phyloP scores from a whole-genome alignment of 345 rosid genomes.

The Heritiera littoralis region DNA sequence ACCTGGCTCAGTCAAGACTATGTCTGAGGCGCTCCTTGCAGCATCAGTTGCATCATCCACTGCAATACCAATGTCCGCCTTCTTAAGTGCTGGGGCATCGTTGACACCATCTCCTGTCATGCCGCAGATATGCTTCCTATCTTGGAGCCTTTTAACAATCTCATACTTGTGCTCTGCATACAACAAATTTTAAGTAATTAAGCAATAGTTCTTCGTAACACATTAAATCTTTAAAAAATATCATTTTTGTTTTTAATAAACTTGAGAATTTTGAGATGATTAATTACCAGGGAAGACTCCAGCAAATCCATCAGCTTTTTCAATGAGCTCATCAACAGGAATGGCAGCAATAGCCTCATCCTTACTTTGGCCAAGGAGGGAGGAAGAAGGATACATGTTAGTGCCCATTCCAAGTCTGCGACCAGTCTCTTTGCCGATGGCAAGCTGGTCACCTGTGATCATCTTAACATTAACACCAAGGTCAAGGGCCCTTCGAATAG shows the following conservation, averaged over 20 bases:
- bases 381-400: slow-evolving; percentile 81
- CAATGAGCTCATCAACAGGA: slow-evolving; percentile 71
- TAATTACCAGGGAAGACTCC: slow-evolving; percentile 84
- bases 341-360: slow-evolving; percentile 56
- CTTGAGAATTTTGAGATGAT: slow-evolving; percentile 5
- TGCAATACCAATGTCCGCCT: slow-evolving; percentile 81
- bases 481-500: slow-evolving; percentile 74
- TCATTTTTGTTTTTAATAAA: not conserved
- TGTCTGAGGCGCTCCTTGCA: slow-evolving; percentile 77
- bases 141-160: slow-evolving; percentile 75
- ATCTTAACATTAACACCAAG: slow-evolving; percentile 86
- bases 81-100: slow-evolving; percentile 82
- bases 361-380: slow-evolving; percentile 61
- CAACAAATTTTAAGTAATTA: not conserved
- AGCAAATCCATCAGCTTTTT: slow-evolving; percentile 82
- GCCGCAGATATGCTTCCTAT: slow-evolving; percentile 75
- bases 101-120: slow-evolving; percentile 93
- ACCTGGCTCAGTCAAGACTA: slow-evolving; percentile 80
- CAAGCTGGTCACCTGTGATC: slow-evolving; percentile 92
- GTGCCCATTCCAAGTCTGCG: slow-evolving; percentile 94
- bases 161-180: slow-evolving; percentile 72
- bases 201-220: not conserved
- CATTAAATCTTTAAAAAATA: not conserved
- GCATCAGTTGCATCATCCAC: slow-evolving; percentile 89
- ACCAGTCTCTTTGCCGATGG: slow-evolving; percentile 84